These are phyloP conservation scores for Macrotyloma uniflorum DNA, from an alignment of 306 rosid genomes.

Conservation along the genomic window DNA sequence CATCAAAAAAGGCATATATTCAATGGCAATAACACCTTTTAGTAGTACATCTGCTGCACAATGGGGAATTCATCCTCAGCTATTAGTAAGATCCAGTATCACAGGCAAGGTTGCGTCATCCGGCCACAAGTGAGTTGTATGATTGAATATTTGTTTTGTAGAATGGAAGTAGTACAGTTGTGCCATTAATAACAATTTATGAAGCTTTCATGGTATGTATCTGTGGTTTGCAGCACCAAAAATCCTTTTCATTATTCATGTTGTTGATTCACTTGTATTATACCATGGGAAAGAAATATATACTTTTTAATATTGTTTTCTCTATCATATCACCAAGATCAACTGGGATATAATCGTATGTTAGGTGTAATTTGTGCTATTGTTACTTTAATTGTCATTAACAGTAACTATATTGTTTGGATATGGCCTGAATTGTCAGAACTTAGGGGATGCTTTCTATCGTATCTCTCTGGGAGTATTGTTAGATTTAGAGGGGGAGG, in stretches of 20 bases:
- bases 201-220: background rate
- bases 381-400: background rate
- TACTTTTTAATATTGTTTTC: conserved; percentile 15
- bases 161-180: background rate
- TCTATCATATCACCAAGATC: conserved; percentile 3
- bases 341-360: background rate
- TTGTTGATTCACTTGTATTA: conserved; percentile 11
- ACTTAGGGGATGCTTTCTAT: background rate
- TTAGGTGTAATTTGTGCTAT: conserved; percentile 19
- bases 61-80: conserved; percentile 78
- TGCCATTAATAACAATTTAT: background rate
- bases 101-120: conserved; percentile 55
- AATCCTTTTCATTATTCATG: conserved; percentile 27
- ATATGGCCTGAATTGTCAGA: background rate
- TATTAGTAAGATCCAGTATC: conserved; percentile 49
- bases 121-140: conserved; percentile 60
- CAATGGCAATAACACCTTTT: conserved; percentile 77
- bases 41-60: conserved; percentile 76
- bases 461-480: background rate
- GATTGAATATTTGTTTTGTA: conserved; percentile 14
- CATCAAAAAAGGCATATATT: conserved; percentile 23
- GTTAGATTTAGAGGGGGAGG: background rate
- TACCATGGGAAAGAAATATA: background rate
- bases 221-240: conserved; percentile 14
- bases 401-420: background rate